A percentile compares a stretch with the other conserved stretches of the same genome.
phyloP scores from a whole-genome alignment of 768 basidiomycete species.

The Serendipita sp. region DNA sequence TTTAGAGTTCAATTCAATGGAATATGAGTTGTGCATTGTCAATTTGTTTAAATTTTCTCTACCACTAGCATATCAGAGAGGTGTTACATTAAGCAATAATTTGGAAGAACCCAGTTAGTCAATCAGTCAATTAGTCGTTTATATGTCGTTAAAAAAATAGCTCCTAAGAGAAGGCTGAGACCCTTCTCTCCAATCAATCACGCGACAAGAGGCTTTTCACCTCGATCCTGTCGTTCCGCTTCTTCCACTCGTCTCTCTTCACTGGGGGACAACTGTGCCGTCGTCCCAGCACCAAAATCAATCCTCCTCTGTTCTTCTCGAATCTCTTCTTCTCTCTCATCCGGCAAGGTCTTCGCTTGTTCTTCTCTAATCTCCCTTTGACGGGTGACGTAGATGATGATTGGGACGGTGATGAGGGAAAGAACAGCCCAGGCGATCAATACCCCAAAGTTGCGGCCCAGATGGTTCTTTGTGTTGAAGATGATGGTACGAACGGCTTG shows the following conservation, averaged over 20 bases:
- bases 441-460: slow-evolving; percentile 21
- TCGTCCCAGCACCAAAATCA: slow-evolving; percentile 1
- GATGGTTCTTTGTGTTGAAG: slow-evolving; percentile 46
- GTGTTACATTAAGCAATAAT: too few relatives aligned
- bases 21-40: too few relatives aligned
- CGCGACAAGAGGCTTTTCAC: not conserved
- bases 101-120: too few relatives aligned
- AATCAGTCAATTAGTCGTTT: too few relatives aligned
- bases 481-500: slow-evolving; percentile 40
- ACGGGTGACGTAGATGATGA: not conserved
- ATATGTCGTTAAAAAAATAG: too few relatives aligned
- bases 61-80: too few relatives aligned
- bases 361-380: not conserved
- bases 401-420: not conserved
- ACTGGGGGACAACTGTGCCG: not conserved
- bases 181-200: not conserved
- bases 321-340: slow-evolving; percentile 1
- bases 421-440: slow-evolving; percentile 19
- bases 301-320: not conserved
- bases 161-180: too few relatives aligned
- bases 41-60: too few relatives aligned
- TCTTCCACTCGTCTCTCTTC: not conserved
- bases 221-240: not conserved
- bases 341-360: not conserved
- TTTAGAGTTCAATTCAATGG: too few relatives aligned